Base-by-base conservation (phyloP, 495 filamentous ascomycete genomes). In the Monascus purpureus region DNA sequence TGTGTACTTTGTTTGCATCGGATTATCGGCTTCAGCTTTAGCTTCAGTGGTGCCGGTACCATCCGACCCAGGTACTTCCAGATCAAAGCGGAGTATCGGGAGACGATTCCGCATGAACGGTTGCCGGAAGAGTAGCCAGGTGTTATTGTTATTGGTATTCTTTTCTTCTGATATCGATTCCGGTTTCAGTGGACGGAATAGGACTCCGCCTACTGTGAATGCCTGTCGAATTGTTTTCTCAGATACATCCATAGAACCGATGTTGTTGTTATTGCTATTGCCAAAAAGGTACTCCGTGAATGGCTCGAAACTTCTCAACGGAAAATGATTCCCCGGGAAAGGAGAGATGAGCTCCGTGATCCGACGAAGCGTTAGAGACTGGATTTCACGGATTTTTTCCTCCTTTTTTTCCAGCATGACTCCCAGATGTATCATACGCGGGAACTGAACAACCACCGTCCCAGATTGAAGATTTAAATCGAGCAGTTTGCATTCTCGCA, bases 131-230 rank as follows among this genome's bases (percentile, higher is more conserved):
- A 77, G 48, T 7, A 53, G 40, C 68, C 68, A 74, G 17, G 49
- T 53, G 27, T 29, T 29, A 16, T 17, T 17, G 13, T 2, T 30
- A 25, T 31, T 27, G 33, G 23, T 41, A 29, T 0, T 42, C 28
- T 9, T 25, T 6, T 31, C 18, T 16, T 16, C 28, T 30, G 8
- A 17, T 17, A 12, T 17, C 8, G 6, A 25, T 22, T 8, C 27
- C 13, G n/a, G 12, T 13, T 13, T 33, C 29, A 74, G 38, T 7
- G 70, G 72, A 13, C 61, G 42, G 37, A 77, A 70, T 31, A 66
- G 51, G 1, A 74, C 66, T 13, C 69, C 64, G 16, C 63, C 61
- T 13, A 72, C 46, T 2, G 59, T 70, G 39, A 79, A 78, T 7
- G 56, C 37, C 29, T 63, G 37, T 23, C 52, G n/a, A n/a, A n/a